Evolutionary conservation across 2,329 filamentous ascomycete species (phyloP).

Genomic region (Trichoderma sp.): DNA sequence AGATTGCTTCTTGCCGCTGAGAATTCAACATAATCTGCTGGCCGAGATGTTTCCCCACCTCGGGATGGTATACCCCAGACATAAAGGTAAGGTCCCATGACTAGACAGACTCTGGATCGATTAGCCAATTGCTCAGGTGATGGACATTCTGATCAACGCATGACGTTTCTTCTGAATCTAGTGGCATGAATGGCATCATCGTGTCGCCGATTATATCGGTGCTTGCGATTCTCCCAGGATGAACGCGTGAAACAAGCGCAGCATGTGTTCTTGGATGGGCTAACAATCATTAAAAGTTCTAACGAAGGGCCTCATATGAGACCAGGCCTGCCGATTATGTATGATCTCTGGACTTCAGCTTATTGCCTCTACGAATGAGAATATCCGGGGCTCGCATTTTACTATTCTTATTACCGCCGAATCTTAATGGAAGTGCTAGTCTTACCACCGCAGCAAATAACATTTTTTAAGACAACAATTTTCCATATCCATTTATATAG

Average conservation of each 20-base stretch:
- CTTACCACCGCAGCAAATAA: not conserved
- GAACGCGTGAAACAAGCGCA: not conserved
- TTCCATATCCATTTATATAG: not conserved
- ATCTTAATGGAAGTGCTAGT: not conserved
- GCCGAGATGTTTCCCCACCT: constrained; percentile 2
- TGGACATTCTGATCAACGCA: not conserved
- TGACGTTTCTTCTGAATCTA: not conserved
- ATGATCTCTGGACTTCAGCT: not conserved
- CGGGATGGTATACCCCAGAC: not conserved
- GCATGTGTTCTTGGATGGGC: not conserved
- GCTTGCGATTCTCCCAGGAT: too few relatives aligned
- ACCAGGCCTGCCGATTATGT: not conserved
- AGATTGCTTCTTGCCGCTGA: not conserved
- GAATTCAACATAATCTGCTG: not conserved
- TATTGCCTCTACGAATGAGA: not conserved
- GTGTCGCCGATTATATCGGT: not conserved
- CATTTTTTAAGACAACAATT: not conserved
- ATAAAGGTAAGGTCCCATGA: not conserved
- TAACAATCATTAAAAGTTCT: not conserved
- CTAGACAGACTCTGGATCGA: not conserved
- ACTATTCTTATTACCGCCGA: too few relatives aligned
- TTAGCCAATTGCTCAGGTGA: not conserved
- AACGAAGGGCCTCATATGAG: not conserved
- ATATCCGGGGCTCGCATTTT: not conserved
- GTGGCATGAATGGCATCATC: not conserved